Percentiles rank a stretch among this genome's conserved stretches.
phyloP scores from a whole-genome alignment of 345 rosid species.

The Combretum micranthum region DNA sequence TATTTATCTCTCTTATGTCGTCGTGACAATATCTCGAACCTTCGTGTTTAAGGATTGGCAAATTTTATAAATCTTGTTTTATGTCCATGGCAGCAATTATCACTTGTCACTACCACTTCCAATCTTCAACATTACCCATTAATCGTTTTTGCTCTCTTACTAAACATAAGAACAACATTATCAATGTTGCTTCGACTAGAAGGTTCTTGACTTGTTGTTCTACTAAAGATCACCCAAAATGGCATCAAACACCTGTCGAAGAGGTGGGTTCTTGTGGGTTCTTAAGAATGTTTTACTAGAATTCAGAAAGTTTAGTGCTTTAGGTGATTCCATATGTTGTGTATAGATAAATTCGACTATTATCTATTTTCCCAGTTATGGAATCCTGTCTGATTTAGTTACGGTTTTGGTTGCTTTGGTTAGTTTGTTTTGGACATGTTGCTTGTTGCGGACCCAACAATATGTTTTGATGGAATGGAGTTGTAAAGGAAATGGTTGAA shows the following conservation, averaged over 20 bases:
- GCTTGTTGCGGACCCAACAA: too few species aligned
- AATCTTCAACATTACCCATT: conserved; percentile 25
- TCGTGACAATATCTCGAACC: neutral
- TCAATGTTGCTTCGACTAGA: conserved; percentile 18
- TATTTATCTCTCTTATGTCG: conserved; percentile 5
- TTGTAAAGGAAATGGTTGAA: too few species aligned
- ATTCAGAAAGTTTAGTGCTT: neutral
- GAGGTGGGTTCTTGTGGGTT: conserved; percentile 39
- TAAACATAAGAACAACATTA: conserved; percentile 7
- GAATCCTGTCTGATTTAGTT: neutral
- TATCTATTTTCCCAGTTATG: too few species aligned
- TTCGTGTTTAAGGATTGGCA: conserved; percentile 5
- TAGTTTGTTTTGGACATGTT: neutral
- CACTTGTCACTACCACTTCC: conserved; percentile 25
- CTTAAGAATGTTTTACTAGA: neutral
- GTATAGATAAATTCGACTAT: neutral
- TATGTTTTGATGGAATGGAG: too few species aligned
- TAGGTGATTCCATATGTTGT: conserved; percentile 9
- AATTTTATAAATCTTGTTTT: conserved; percentile 2
- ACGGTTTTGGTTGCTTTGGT: neutral
- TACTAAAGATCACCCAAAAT: conserved; percentile 18
- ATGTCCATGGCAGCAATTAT: conserved; percentile 37
- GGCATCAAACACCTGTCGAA: conserved; percentile 11
- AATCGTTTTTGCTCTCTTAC: conserved; percentile 13
- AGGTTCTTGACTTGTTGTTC: conserved; percentile 28